Percentiles rank a stretch among this genome's conserved stretches.
These are phyloP conservation scores for Pseudocercospora fijiensis DNA, from an alignment of 2,329 filamentous ascomycete species.

Conservation along the genomic window DNA sequence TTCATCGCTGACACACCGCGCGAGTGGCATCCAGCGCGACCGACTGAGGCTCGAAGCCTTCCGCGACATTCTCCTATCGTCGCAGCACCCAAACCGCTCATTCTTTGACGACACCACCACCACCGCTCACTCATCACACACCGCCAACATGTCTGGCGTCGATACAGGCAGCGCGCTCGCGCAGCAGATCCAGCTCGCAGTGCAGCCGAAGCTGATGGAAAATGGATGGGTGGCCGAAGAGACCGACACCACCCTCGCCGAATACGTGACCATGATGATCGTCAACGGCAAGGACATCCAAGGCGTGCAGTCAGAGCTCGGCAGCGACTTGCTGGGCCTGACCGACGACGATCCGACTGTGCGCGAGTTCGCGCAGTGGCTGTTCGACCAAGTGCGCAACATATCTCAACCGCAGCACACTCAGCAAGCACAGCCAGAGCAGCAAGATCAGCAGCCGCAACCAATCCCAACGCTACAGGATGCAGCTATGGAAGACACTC, in stretches of 20 bases:
- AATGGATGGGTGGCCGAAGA: constrained; percentile 86
- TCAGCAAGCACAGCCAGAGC: constrained; percentile 24
- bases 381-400: constrained; percentile 80
- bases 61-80: constrained; percentile 8
- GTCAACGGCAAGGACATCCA: constrained; percentile 91
- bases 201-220: constrained; percentile 89
- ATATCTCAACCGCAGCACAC: constrained; percentile 52
- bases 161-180: constrained; percentile 78
- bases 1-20: background rate
- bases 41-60: background rate
- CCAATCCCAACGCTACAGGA: constrained; percentile 50
- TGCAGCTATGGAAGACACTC: constrained; percentile 67
- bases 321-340: constrained; percentile 79
- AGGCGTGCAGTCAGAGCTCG: constrained; percentile 83
- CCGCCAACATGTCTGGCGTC: constrained; percentile 65
- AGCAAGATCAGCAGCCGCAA: constrained; percentile 24
- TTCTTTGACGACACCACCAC: constrained; percentile 8
- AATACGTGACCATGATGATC: constrained; percentile 97
- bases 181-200: constrained; percentile 74
- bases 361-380: constrained; percentile 81
- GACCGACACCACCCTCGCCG: constrained; percentile 78
- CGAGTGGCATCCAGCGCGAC: background rate
- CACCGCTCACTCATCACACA: constrained; percentile 1
- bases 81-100: constrained; percentile 2
- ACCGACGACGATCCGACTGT: constrained; percentile 79